These are phyloP conservation scores for Pichia norvegensis DNA, from an alignment of 1,139 yeast genomes.

Conservation along the genomic window DNA sequence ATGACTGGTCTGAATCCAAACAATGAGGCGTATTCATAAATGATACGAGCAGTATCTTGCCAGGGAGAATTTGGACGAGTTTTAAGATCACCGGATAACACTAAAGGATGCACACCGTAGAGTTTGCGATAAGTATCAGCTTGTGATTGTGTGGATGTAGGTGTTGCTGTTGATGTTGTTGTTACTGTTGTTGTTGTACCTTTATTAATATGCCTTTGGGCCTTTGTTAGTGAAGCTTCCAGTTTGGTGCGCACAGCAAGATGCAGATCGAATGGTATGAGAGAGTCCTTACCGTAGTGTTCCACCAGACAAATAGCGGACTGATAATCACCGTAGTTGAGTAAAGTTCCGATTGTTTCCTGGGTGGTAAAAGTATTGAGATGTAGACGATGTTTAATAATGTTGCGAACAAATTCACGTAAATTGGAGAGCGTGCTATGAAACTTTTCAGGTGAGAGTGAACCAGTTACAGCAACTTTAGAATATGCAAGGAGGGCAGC, in stretches of 20 bases:
- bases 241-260: conserved; percentile 18
- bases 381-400: conserved; percentile 15
- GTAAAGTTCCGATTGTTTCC: conserved; percentile 19
- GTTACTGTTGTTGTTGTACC: conserved; percentile 2
- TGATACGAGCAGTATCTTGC: conserved; percentile 23
- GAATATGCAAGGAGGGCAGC: conserved; percentile 10
- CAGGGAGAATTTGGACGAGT: conserved; percentile 16
- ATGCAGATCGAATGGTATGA: conserved; percentile 13
- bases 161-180: not conserved
- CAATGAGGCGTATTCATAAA: conserved; percentile 17
- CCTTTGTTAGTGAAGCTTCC: conserved; percentile 19
- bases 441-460: conserved; percentile 3
- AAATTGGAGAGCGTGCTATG: conserved; percentile 10
- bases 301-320: conserved; percentile 23
- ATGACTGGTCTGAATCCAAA: conserved; percentile 16
- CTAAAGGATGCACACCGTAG: conserved; percentile 18
- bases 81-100: conserved; percentile 7
- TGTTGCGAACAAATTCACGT: conserved; percentile 10
- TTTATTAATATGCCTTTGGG: conserved; percentile 15
- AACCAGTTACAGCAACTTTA: conserved; percentile 8
- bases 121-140: conserved; percentile 8
- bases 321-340: conserved; percentile 23
- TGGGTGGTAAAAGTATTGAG: conserved; percentile 16
- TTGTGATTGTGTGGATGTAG: not conserved
- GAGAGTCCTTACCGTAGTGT: conserved; percentile 18